Evolutionary conservation across 306 rosid species (phyloP).

Genomic region (Cucurbita ficifolia): DNA sequence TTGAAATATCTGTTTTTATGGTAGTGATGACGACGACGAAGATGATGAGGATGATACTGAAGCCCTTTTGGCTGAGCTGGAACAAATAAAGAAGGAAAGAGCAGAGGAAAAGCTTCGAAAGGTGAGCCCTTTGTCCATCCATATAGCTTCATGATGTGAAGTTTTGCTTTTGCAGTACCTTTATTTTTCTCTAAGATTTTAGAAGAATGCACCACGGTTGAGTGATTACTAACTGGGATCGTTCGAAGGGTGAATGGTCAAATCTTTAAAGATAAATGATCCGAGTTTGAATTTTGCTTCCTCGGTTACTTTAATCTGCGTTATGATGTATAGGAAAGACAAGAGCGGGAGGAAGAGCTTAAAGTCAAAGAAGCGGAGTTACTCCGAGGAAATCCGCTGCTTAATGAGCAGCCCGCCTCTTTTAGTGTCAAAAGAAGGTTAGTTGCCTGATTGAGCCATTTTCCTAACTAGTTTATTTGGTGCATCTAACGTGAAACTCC

Average conservation of each 20-base stretch:
- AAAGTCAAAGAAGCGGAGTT: conserved; percentile 77
- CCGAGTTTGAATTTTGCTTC: not conserved
- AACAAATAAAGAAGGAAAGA: conserved; percentile 92
- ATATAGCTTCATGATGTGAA: not conserved
- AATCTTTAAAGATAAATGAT: not conserved
- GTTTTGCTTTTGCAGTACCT: not conserved
- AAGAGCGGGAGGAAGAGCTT: conserved; percentile 72
- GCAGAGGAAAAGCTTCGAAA: conserved; percentile 79
- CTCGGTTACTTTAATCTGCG: not conserved
- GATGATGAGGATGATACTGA: conserved; percentile 69
- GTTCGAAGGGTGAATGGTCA: not conserved
- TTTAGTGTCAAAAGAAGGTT: conserved; percentile 77
- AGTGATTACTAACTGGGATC: not conserved
- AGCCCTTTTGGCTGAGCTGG: conserved; percentile 91
- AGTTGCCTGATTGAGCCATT: not conserved
- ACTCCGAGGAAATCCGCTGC: conserved; percentile 69
- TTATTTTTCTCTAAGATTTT: not conserved
- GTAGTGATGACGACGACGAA: conserved; percentile 36
- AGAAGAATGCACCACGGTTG: not conserved
- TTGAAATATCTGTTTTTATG: not conserved
- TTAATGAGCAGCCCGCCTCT: conserved; percentile 45
- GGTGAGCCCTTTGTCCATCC: conserved; percentile 25
- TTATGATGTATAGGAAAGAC: conserved; percentile 41
- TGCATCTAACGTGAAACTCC: not conserved
- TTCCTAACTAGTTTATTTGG: not conserved